A percentile compares a stretch with the other conserved stretches of the same genome.
Conservation (phyloP, 176 grass and related monocot species). For the Oryza glumipatula region DNA sequence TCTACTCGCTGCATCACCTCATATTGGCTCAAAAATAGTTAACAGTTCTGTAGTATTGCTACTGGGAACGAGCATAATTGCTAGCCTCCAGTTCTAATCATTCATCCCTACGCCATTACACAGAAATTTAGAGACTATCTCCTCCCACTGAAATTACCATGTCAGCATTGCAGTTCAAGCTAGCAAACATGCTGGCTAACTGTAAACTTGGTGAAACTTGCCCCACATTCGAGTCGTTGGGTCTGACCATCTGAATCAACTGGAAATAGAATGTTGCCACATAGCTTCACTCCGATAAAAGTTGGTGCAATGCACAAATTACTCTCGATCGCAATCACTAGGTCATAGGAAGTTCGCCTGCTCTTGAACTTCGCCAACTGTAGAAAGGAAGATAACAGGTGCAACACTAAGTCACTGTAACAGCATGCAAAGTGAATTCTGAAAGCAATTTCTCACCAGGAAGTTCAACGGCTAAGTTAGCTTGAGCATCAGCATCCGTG, state of each 20-base stretch:
- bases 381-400: conserved; percentile 28
- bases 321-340: conserved; percentile 17
- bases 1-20: neutral
- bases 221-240: neutral
- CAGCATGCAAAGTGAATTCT: neutral
- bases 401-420: neutral
- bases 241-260: neutral
- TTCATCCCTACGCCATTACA: neutral
- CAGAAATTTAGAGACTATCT: neutral
- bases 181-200: neutral
- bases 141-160: neutral
- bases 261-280: neutral
- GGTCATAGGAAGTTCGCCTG: conserved; percentile 29
- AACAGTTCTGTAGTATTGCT: neutral
- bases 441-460: conserved; percentile 28
- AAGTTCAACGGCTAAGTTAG: conserved; percentile 52
- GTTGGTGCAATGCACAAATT: neutral
- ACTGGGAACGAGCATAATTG: neutral
- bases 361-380: conserved; percentile 57
- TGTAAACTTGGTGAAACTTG: neutral
- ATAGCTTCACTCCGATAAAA: neutral
- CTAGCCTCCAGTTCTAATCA: neutral
- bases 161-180: neutral
- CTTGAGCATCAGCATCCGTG: conserved; percentile 36
- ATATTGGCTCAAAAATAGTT: neutral